These are phyloP conservation scores for Leptoxyphium fumago DNA, from an alignment of 2,329 filamentous ascomycete genomes.

Conservation along the genomic window DNA sequence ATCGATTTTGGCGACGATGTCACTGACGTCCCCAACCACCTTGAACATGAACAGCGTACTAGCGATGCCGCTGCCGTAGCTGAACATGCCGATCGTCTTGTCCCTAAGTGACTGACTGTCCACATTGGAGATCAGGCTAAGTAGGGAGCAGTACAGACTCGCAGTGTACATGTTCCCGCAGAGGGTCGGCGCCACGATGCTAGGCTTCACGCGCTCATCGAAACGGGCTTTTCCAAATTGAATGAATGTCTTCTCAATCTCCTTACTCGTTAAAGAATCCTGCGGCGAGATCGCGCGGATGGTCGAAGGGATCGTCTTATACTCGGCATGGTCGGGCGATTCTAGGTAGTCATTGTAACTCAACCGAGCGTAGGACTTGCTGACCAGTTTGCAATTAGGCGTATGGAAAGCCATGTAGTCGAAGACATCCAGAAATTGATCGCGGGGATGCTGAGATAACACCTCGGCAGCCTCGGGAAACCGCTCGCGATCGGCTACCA, in stretches of 20 bases:
- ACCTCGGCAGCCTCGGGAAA: constrained; percentile 24
- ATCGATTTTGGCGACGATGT: constrained; percentile 33
- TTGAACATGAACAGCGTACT: constrained; percentile 36
- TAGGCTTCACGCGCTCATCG: constrained; percentile 32
- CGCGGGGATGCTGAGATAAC: constrained; percentile 28
- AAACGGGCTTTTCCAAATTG: constrained; percentile 37
- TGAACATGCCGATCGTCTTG: constrained; percentile 38
- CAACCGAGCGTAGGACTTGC: constrained; percentile 38
- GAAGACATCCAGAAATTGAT: constrained; percentile 34
- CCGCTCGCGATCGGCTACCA: constrained; percentile 28
- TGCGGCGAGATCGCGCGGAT: constrained; percentile 31
- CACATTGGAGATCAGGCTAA: constrained; percentile 32
- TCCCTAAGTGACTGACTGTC: constrained; percentile 29
- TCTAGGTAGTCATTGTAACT: constrained; percentile 38
- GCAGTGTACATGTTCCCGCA: constrained; percentile 43
- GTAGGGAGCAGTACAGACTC: constrained; percentile 35
- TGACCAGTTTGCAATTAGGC: constrained; percentile 39
- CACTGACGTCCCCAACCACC: constrained; percentile 30
- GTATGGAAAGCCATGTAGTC: constrained; percentile 42
- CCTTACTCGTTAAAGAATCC: constrained; percentile 36
- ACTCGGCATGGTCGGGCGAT: constrained; percentile 32
- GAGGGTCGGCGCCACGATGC: constrained; percentile 35
- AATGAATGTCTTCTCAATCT: constrained; percentile 39
- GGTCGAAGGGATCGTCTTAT: constrained; percentile 35
- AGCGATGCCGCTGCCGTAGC: constrained; percentile 37